Base-by-base conservation (phyloP, 2,329 filamentous ascomycete species). In the Fusarium pininemorale region DNA sequence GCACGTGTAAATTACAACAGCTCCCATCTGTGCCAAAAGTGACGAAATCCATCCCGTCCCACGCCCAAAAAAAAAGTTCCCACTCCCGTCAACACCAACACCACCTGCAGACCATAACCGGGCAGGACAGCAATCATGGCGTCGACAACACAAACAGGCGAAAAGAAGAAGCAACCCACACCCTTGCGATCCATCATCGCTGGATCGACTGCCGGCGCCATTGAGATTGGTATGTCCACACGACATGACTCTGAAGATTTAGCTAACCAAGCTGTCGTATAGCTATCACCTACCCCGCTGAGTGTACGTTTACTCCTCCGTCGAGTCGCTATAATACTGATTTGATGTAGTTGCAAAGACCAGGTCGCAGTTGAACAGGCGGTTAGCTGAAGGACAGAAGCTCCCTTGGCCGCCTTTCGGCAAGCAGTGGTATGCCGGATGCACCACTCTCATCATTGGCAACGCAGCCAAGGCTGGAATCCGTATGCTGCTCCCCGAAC, bases 391-490 rank as follows among this genome's bases (percentile, higher is more conserved):
- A 63, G 92, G 92, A 53, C 87, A 97, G 86, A 98, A 97, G 86
- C 89, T 98, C 37, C 95, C 96, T 60, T 98, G 94, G 93, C 96
- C 96, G 48, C 94, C 94, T 16, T 98, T 98, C 80, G 96, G 96
- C 55, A 87, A 85, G 77, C 94, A 97, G 83, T 99, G 96, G 96
- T 99, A 99, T 83, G 96, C 96, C 18, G 96, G 96, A 42, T 99
- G 96, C 85, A 98, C 96, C 53, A 98, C 96, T 35, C 85, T 98
- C 81, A 97, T 99, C 68, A 94, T 98, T 76, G 96, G 96, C 70
- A 99, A 99, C 85, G 97, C 95, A 60, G 88, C 96, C 81, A 99
- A 99, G 86, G 96, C 96, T 42, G 96, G 95, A 68, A 97, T 98
- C 73, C 92, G 95, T 95, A 89, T 70, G 92, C n/a, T 39, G 28